A percentile compares a stretch with the other conserved stretches of the same genome.
Conservation (phyloP, 495 filamentous ascomycete genomes). For the Hypoxylon cercidicola region DNA sequence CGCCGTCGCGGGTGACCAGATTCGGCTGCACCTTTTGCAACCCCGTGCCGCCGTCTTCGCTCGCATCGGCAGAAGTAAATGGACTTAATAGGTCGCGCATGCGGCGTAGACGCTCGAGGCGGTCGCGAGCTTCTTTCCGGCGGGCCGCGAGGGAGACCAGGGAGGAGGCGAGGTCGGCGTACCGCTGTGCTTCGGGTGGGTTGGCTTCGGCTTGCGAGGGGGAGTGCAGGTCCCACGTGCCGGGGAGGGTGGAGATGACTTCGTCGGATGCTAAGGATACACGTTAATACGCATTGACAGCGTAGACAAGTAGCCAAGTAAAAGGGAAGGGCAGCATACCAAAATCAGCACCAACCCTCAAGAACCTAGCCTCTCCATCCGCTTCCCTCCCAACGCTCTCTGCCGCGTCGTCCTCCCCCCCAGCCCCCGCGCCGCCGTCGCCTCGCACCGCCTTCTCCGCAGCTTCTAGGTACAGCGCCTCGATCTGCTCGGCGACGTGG, state of each 20-base stretch:
- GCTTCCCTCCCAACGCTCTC: slow-evolving; percentile 40
- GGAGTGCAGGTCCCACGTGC: slow-evolving; percentile 49
- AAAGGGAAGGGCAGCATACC: slow-evolving; percentile 52
- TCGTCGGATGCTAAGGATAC: slow-evolving; percentile 49
- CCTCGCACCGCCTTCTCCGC: slow-evolving; percentile 49
- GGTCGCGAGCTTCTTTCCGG: slow-evolving; percentile 63
- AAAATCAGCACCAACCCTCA: slow-evolving; percentile 48
- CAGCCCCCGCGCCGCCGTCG: slow-evolving; percentile 48
- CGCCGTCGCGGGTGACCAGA: slow-evolving; percentile 77
- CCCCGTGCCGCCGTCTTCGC: neutral
- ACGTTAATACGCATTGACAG: neutral
- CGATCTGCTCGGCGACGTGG: slow-evolving; percentile 85
- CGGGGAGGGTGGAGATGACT: slow-evolving; percentile 56
- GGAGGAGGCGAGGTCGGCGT: slow-evolving; percentile 62
- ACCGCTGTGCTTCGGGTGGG: slow-evolving; percentile 56
- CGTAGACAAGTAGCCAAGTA: slow-evolving; percentile 4
- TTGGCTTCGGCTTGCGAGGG: slow-evolving; percentile 43
- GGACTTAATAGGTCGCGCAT: slow-evolving; percentile 69
- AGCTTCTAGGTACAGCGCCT: slow-evolving; percentile 72
- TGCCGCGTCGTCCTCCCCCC: slow-evolving; percentile 57
- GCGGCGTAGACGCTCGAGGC: slow-evolving; percentile 65
- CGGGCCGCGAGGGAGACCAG: slow-evolving; percentile 63
- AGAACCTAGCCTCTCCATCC: slow-evolving; percentile 50
- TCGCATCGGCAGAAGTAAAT: slow-evolving; percentile 48
- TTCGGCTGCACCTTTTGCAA: slow-evolving; percentile 75